Conservation (phyloP, 495 filamentous ascomycete genomes). For the Lophiostoma macrostomum region DNA sequence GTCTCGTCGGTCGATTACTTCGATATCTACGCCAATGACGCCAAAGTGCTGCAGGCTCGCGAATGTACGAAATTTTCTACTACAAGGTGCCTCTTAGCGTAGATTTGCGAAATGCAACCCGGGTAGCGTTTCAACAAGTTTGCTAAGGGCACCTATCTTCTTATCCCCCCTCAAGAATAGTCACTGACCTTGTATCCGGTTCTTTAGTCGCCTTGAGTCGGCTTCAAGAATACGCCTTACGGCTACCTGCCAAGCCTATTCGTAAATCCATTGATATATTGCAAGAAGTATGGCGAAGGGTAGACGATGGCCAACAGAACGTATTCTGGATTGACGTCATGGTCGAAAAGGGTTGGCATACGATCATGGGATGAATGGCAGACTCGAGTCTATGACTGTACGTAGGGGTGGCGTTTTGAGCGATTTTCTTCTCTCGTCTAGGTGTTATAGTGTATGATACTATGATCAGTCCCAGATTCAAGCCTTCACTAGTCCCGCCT, state of each 20-base stretch:
- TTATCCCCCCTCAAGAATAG: too few relatives aligned
- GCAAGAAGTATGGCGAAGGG: constrained; percentile 51
- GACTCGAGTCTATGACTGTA: not conserved
- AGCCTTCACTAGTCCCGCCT: too few relatives aligned
- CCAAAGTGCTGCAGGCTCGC: constrained; percentile 48
- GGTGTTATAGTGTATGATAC: too few relatives aligned
- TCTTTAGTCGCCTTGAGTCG: too few relatives aligned
- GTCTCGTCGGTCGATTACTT: constrained; percentile 23
- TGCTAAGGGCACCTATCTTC: too few relatives aligned
- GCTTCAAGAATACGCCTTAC: constrained; percentile 47
- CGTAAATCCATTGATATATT: constrained; percentile 49
- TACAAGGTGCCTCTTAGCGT: too few relatives aligned
- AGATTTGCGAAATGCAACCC: too few relatives aligned
- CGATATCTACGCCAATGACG: constrained; percentile 46
- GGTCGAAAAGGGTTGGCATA: constrained; percentile 57
- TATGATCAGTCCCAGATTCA: too few relatives aligned
- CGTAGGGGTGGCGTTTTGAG: too few relatives aligned
- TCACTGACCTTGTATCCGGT: too few relatives aligned
- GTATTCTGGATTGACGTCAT: constrained; percentile 58
- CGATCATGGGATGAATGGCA: constrained; percentile 51
- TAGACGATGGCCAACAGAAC: constrained; percentile 43
- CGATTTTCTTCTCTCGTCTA: too few relatives aligned
- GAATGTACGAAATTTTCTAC: constrained; percentile 49
- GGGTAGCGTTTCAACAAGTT: too few relatives aligned
- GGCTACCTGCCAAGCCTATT: constrained; percentile 55